Evolutionary conservation across 805 yeast species (phyloP).

Genomic region (Yarrowia sp.): DNA sequence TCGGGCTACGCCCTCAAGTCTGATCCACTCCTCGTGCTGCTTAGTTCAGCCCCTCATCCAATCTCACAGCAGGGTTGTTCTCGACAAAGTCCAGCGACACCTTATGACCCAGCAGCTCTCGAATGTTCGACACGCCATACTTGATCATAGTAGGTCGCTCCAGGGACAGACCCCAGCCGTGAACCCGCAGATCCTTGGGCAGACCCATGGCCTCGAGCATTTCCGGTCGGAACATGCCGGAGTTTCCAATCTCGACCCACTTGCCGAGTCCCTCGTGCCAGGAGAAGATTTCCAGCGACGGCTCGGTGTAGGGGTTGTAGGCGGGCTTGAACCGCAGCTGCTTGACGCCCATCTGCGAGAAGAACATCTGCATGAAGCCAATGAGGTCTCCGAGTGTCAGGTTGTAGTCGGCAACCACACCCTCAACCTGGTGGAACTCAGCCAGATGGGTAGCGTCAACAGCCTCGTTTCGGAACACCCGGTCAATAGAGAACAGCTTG

Average conservation of each 20-base stretch:
- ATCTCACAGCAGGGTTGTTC: constrained; percentile 95
- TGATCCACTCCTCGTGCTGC: too few species aligned
- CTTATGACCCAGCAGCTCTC: constrained; percentile 97
- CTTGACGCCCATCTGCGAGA: constrained; percentile 95
- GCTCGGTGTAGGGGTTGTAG: constrained; percentile 98
- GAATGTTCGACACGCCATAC: constrained; percentile 91
- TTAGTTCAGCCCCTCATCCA: constrained; percentile 70
- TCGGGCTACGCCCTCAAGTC: too few species aligned
- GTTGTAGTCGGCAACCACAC: constrained; percentile 96
- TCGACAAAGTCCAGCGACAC: constrained; percentile 93
- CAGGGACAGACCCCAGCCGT: constrained; percentile 96
- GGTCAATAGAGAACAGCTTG: constrained; percentile 92
- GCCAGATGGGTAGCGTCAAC: constrained; percentile 99
- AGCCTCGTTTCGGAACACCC: constrained; percentile 99
- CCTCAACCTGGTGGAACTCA: constrained; percentile 99
- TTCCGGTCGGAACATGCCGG: constrained; percentile 99
- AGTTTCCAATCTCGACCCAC: constrained; percentile 99
- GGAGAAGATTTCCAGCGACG: constrained; percentile 95
- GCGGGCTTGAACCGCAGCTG: constrained; percentile 97
- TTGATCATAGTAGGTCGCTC: constrained; percentile 99
- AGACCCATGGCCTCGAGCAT: constrained; percentile 99
- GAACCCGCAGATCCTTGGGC: constrained; percentile 89
- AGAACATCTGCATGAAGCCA: constrained; percentile 98
- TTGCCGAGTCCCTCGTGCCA: constrained; percentile 93
- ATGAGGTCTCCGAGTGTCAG: constrained; percentile 94